A percentile compares a stretch with the other conserved stretches of the same genome.
These are phyloP conservation scores for Naganishia friedmannii DNA, from an alignment of 768 basidiomycete genomes.

Conservation along the genomic window DNA sequence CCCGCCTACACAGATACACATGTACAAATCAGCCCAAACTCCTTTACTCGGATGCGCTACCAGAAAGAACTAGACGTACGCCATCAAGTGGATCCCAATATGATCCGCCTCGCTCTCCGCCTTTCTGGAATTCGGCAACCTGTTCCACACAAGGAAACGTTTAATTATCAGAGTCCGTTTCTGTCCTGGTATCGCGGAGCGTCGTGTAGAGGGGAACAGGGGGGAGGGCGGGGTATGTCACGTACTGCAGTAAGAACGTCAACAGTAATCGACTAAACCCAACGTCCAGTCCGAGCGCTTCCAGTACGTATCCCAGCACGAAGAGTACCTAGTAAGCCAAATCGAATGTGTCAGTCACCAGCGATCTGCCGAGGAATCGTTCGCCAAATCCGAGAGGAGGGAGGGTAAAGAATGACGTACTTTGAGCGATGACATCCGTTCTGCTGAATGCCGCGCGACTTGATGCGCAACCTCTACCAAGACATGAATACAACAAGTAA, in stretches of 20 bases:
- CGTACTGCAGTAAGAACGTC: conserved; percentile 58
- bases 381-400: no score
- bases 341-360: neutral
- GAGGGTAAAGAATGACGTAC: neutral
- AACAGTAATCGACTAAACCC: conserved; percentile 58
- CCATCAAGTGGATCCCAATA: conserved; percentile 75
- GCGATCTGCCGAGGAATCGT: neutral
- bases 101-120: conserved; percentile 86
- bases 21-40: neutral
- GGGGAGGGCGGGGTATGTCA: conserved; percentile 28
- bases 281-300: conserved; percentile 60
- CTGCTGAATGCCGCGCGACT: conserved; percentile 54
- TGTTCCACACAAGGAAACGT: conserved; percentile 20
- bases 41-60: no score
- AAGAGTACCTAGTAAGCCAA: conserved; percentile 41
- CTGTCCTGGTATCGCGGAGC: neutral
- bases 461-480: neutral
- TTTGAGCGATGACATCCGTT: conserved; percentile 53
- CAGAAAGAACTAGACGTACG: conserved; percentile 49
- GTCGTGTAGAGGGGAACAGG: neutral
- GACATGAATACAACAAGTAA: conserved; percentile 37
- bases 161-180: neutral
- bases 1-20: conserved; percentile 56
- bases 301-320: conserved; percentile 54
- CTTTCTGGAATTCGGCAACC: conserved; percentile 77